phyloP scores from a whole-genome alignment of 805 yeast species.

The Candida gorgasii region DNA sequence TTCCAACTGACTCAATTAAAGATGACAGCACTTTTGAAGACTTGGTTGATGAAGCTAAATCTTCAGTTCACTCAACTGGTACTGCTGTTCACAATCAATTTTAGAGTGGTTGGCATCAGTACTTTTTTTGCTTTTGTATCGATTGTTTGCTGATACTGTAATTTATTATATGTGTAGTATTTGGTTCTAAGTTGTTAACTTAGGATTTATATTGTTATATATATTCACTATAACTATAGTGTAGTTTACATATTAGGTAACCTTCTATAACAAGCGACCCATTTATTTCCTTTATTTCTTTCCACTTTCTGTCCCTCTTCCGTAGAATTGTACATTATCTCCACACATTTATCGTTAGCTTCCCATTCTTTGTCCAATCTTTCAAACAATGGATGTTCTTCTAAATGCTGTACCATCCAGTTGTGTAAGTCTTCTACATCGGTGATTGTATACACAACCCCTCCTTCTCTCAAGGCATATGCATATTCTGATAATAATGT shows the following conservation, averaged over 20 bases:
- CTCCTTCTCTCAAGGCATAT: constrained; percentile 81
- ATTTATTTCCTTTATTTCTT: constrained; percentile 85
- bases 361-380: constrained; percentile 82
- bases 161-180: constrained; percentile 5
- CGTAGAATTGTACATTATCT: constrained; percentile 86
- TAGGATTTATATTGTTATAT: too few relatives aligned
- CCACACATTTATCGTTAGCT: constrained; percentile 73
- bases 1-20: constrained; percentile 29
- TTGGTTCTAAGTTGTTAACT: too few relatives aligned
- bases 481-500: constrained; percentile 92
- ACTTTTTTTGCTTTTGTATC: constrained; percentile 2
- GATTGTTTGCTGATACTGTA: constrained; percentile 2
- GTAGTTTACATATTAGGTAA: constrained; percentile 42
- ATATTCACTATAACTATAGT: neutral
- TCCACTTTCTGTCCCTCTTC: constrained; percentile 98
- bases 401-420: constrained; percentile 95
- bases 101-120: neutral
- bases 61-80: constrained; percentile 12
- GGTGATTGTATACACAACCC: constrained; percentile 89
- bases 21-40: constrained; percentile 25
- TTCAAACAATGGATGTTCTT: constrained; percentile 87
- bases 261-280: constrained; percentile 82
- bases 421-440: constrained; percentile 90
- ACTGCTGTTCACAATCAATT: constrained; percentile 12
- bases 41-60: constrained; percentile 23